Conservation (phyloP, 73 alveolate species). For the Tetrahymena thermophila region DNA sequence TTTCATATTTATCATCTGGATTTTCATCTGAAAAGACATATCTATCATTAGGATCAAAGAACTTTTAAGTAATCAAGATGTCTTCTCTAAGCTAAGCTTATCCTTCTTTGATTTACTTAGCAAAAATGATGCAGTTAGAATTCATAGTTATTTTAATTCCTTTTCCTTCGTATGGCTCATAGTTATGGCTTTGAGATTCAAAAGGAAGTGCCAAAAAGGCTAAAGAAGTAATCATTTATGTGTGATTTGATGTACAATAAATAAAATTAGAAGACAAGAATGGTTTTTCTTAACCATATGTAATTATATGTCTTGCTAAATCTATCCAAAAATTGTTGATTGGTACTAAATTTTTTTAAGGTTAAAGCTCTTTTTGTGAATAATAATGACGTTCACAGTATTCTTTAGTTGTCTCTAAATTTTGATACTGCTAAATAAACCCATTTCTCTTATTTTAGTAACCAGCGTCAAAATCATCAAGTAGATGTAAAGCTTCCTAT, state of each 20-base stretch:
- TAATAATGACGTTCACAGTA: slow-evolving; percentile 83
- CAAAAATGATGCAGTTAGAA: slow-evolving; percentile 54
- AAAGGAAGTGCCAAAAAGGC: slow-evolving; percentile 78
- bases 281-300: slow-evolving; percentile 35
- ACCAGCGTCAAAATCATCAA: not conserved
- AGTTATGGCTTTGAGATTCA: slow-evolving; percentile 57
- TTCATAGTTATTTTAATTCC: slow-evolving; percentile 58
- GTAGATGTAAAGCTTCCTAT: not conserved
- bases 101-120: slow-evolving; percentile 80
- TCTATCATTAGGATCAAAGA: slow-evolving; percentile 50
- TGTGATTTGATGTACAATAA: slow-evolving; percentile 38
- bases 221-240: slow-evolving; percentile 56
- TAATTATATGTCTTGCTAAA: slow-evolving; percentile 66
- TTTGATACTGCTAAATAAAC: slow-evolving; percentile 40
- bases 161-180: slow-evolving; percentile 55
- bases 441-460: slow-evolving; percentile 12
- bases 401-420: slow-evolving; percentile 73
- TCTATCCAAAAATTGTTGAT: slow-evolving; percentile 63
- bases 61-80: slow-evolving; percentile 73
- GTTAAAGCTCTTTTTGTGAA: not conserved
- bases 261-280: slow-evolving; percentile 64
- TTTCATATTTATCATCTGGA: slow-evolving; percentile 40
- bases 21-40: slow-evolving; percentile 28
- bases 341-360: not conserved
- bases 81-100: slow-evolving; percentile 57